Evolutionary conservation across 371 early-diverging fungal species (phyloP), one percentile per base, ranked within the genome.

Genomic region (Mortierella sp.): DNA sequence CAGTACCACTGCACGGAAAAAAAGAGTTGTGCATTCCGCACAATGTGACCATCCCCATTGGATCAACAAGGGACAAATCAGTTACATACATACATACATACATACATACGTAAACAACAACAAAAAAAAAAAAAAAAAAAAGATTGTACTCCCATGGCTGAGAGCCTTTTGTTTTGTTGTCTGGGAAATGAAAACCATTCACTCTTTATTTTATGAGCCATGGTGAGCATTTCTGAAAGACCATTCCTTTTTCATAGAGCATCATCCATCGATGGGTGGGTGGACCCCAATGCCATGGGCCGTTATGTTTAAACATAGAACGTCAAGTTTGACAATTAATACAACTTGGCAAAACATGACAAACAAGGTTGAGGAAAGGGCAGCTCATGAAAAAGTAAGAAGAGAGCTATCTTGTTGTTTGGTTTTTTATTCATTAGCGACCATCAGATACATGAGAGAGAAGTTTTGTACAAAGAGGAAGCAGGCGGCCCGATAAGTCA

Each of bases 161-260:
- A 50, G 52, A 50, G 73, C 50, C 16, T 26, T 50, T 52, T 38
- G 42, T 19, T 6, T 38, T 65, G 31, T 65, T 65, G 38, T 65
- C 68, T 60, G 72, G 79, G 74, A 79, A 74, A 79, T 79, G 74
- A 79, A 79, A 79, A 72, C 77, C 77, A 77, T 70, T 28, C 70
- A 70, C 52, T 19, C 70, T 34, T 54, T 70, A 21, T 65, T 65
- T 65, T 31, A 31, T 21, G 38, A 34, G 54, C 21, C 4, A 28
- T 16, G 45, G 19, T 63, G 77, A 77, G 77, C 77, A 28, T 58
- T 71, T 16, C 42, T 42, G 11, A 28, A 31, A 21, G 31, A 31
- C 55, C 50, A 5, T 57, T 34, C 28, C 34, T 63, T 34, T 48
- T 75, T 47, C 75, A 24, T 63, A 14, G 63, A 63, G 63, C 50